Base-by-base conservation (phyloP, 1,284 basidiomycete species). In the Tilletia indica region DNA sequence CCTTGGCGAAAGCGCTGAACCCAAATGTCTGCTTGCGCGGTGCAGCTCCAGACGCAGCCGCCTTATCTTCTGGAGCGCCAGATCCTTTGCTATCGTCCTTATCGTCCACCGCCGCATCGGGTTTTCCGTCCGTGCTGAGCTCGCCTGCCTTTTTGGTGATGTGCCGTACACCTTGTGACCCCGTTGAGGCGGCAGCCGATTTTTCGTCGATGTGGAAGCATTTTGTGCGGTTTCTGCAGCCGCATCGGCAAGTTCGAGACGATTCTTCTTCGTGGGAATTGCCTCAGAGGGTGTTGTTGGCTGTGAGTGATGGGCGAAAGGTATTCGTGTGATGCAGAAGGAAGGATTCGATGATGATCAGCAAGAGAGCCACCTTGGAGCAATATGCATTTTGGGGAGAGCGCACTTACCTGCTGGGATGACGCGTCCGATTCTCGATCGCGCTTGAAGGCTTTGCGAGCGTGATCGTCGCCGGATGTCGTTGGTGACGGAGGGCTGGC, bases 211-310 rank as follows among this genome's bases (percentile, higher is more conserved):
- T 31, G 25, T 31, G 25, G 25, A 31, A 31, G 25, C 25, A 31
- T 31, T 31, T 31, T 31, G 25, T 31, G 25, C 25, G 25, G 16
- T 45, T 16, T 69, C 54, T 14, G 16, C 61, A 36, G 39, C 5
- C 5, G 16, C 64, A 11, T 39, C 61, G 49, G 75, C 58, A 63
- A 64, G 71, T 49, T 79, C 73, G 12, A 81, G 39, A 6, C 79
- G 73, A 38, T 81, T 81, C 74, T 81, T 81, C 68, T 81, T 81
- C 31, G 78, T 67, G 0, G 79, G 79, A 9, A 81, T 72, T 9
- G 76, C 54, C 25, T 79, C 77, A 12, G 72, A 38, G 0, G 63
- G 66, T 14, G 72, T 21, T 31, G 63, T 42, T 6, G 67, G 69
- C 70, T 69, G 38, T 34, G 36, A 25, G 39, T 34, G 36, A 42